Base-by-base conservation (phyloP, 805 yeast genomes). In the Spathaspora sp. region DNA sequence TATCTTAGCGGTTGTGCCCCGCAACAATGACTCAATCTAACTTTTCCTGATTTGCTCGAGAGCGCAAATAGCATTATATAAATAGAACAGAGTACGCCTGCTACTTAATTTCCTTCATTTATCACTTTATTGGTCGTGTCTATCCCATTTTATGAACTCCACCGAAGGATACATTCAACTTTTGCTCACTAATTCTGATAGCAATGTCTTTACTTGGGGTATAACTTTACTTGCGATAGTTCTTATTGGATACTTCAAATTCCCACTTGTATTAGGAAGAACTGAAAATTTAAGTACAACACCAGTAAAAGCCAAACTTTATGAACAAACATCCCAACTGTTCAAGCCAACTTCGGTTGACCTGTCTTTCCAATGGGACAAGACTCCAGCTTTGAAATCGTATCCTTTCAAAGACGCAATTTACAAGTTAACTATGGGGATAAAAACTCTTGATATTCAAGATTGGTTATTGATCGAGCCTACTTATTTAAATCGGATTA, bases 361-460 rank as follows among this genome's bases (percentile, higher is more conserved):
- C 1, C 26, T 52, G 4, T 55, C 52, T 31, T 69, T 69, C 50
- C 49, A 55, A 14, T 69, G 73, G 73, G 60, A 67, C 23, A 51
- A 55, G 39, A 35, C 44, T 6, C 52, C 53, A 1, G 58, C 67
- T 4, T 42, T 64, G 39, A 67, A 63, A 48, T 66, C 70, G 9
- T 67, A 54, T 40, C 90, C 89, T 1, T 86, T 83, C 70, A 83
- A 81, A 60, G 74, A 79, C 45, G 85, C 81, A 14, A 78, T 71
- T 46, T 83, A 85, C 58, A 78, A 76, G 54, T 66, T 86, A 65
- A 85, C 86, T 2, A 79, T 87, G 86, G 87, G 85, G 0, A 73
- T 85, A 48, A 70, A 75, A 53, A 71, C 55, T 28, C 54, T 74
- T 35, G 67, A 66, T 12, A 60, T 64, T 2, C 69, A 72, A 45